Conservation (phyloP, 1,284 basidiomycete species). For the Phylloboletellus chloephorus region DNA sequence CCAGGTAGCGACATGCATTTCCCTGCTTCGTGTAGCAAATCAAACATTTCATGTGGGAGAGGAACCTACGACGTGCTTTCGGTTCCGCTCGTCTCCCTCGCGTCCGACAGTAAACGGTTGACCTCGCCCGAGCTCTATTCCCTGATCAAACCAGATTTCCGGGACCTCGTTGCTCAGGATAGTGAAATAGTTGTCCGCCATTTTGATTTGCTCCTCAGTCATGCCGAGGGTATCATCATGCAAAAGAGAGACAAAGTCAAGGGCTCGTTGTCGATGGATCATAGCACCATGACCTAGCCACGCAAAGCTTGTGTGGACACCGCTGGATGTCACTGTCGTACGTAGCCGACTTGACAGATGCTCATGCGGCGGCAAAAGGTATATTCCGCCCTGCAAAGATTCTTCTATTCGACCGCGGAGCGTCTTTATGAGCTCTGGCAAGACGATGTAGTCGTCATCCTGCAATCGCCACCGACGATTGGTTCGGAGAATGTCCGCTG, state of each 20-base stretch:
- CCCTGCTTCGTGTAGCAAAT: conserved; percentile 13
- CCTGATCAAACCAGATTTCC: conserved; percentile 58
- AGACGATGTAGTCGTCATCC: conserved; percentile 67
- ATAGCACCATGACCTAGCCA: conserved; percentile 66
- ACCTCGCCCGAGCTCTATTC: conserved; percentile 53
- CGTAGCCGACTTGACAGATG: conserved; percentile 48
- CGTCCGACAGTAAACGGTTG: conserved; percentile 57
- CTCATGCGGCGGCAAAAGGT: conserved; percentile 59
- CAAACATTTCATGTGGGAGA: not conserved
- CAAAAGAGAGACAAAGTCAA: conserved; percentile 48
- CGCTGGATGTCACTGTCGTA: conserved; percentile 29
- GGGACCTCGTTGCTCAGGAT: conserved; percentile 47
- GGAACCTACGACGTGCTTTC: conserved; percentile 50
- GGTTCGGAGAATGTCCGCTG: conserved; percentile 1
- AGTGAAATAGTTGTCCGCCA: conserved; percentile 69
- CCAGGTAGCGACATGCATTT: conserved; percentile 27
- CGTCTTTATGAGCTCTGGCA: conserved; percentile 49
- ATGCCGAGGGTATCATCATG: conserved; percentile 35
- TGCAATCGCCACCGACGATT: conserved; percentile 22
- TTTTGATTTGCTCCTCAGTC: conserved; percentile 48
- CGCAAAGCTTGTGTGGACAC: conserved; percentile 53
- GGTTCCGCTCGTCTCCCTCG: conserved; percentile 55
- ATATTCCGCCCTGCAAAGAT: conserved; percentile 33
- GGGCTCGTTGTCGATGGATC: conserved; percentile 39
- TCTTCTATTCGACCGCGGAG: conserved; percentile 40